phyloP scores from a whole-genome alignment of 2,329 filamentous ascomycete genomes.

The Stemphylium beticola region DNA sequence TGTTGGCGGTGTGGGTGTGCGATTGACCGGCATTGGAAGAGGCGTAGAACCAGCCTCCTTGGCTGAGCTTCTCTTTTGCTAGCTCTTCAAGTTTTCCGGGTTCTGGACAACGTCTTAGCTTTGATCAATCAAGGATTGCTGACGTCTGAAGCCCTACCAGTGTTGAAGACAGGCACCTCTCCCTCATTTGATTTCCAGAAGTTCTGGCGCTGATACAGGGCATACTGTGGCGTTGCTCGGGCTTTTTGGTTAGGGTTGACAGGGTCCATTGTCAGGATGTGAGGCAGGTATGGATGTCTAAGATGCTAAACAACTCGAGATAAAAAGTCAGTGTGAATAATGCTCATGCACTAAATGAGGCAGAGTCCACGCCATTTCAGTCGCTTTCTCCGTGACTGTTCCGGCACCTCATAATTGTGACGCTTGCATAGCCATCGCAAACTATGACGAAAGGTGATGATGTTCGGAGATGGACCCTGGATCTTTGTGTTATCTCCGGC shows the following conservation, averaged over 20 bases:
- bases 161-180: slow-evolving; percentile 59
- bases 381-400: not conserved
- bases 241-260: slow-evolving; percentile 59
- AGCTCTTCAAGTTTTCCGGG: slow-evolving; percentile 65
- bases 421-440: slow-evolving; percentile 6
- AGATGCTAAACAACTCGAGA: not conserved
- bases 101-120: slow-evolving; percentile 43
- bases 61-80: slow-evolving; percentile 62
- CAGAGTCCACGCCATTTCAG: not conserved
- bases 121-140: not conserved
- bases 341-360: not conserved
- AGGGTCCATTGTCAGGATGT: slow-evolving; percentile 51
- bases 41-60: slow-evolving; percentile 66
- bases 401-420: slow-evolving; percentile 12
- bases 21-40: slow-evolving; percentile 64
- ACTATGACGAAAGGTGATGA: slow-evolving; percentile 16
- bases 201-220: slow-evolving; percentile 61
- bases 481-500: slow-evolving; percentile 10
- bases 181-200: slow-evolving; percentile 63
- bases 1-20: slow-evolving; percentile 62
- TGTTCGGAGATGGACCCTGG: slow-evolving; percentile 10
- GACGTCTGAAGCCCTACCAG: slow-evolving; percentile 41
- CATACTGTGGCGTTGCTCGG: slow-evolving; percentile 61
- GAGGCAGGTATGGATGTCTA: not conserved
- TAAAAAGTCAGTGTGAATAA: not conserved